Base-by-base conservation (phyloP, 306 rosid genomes). In the Crotalaria pallida region DNA sequence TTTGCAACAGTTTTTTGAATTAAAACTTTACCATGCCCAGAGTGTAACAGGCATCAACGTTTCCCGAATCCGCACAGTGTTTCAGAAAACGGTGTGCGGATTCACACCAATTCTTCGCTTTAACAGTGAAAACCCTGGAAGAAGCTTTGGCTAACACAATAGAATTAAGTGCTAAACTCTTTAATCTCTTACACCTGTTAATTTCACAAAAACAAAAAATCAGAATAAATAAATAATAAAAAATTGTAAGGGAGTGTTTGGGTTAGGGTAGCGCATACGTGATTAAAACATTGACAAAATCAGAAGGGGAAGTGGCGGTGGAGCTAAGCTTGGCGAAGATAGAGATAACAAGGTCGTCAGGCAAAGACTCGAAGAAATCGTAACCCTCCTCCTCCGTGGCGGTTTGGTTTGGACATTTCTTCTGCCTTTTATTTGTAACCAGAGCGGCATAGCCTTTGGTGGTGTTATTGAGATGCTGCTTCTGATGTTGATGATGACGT, bases 1-100 rank as follows among this genome's bases (percentile, higher is more conserved):
- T 13, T 26, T 27, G 3, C 13, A 11, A n/a, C n/a, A n/a, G n/a
- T n/a, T n/a, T n/a, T n/a, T n/a, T n/a, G 26, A 18, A 7, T 6
- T 0, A 7, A 17, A 3, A 48, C 12, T 0, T 12, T 1, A 94
- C 99, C 99, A 94, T 91, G 87, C 99, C 99, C 11, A 94, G 82
- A 65, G 92, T 87, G 44, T 87, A 94, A 56, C 92, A 84, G 1
- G 99, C 99, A 41, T 91, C 97, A 13, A 85, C 78, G 67, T 94
- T 94, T 7, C 97, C 99, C 17, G 99, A 82, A 17, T 91, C 97
- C 23, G 95, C 87, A 36, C 97, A 89, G 47, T 29, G 88, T 82
- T 91, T 94, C 22, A 94, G 82, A 53, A 91, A 94, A 0, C 84
- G 80, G 21, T 91, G 96, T 57, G 96, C 86, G 0, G 97, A 84